Evolutionary conservation across 768 basidiomycete species (phyloP).

Genomic region (Cystofilobasidium capitatum): DNA sequence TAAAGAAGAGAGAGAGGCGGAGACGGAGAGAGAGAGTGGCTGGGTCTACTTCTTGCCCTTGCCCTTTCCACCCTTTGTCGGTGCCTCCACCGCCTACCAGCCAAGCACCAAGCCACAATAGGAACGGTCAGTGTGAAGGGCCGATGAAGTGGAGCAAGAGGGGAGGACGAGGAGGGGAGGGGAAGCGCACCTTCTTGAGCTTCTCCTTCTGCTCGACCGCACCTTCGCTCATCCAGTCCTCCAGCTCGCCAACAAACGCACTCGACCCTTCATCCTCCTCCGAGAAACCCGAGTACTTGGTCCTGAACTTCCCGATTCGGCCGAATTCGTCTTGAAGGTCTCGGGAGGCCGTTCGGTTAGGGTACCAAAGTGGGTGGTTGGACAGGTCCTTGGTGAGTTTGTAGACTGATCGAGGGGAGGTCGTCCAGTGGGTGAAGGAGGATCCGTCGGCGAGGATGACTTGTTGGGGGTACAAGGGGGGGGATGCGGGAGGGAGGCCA

Average conservation of each 20-base stretch:
- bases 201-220: conserved; percentile 18
- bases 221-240: conserved; percentile 27
- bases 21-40: neutral
- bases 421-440: conserved; percentile 16
- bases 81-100: neutral
- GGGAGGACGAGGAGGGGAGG: neutral
- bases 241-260: conserved; percentile 18
- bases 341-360: conserved; percentile 1
- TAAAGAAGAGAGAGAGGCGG: neutral
- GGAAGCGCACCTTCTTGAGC: neutral
- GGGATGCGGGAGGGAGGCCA: conserved; percentile 13
- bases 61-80: neutral
- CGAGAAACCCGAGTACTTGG: conserved; percentile 8
- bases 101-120: neutral
- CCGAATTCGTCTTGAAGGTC: conserved; percentile 26
- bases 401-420: conserved; percentile 19
- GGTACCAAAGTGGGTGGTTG: conserved; percentile 26
- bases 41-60: conserved; percentile 11
- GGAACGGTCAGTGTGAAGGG: neutral
- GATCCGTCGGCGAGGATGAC: conserved; percentile 27
- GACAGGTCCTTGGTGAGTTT: conserved; percentile 23
- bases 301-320: conserved; percentile 20
- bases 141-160: neutral
- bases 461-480: conserved; percentile 19
- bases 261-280: conserved; percentile 2